A percentile compares a stretch with the other conserved stretches of the same genome.
phyloP scores from a whole-genome alignment of 2,329 filamentous ascomycete species.

The Ophiostoma sp. region DNA sequence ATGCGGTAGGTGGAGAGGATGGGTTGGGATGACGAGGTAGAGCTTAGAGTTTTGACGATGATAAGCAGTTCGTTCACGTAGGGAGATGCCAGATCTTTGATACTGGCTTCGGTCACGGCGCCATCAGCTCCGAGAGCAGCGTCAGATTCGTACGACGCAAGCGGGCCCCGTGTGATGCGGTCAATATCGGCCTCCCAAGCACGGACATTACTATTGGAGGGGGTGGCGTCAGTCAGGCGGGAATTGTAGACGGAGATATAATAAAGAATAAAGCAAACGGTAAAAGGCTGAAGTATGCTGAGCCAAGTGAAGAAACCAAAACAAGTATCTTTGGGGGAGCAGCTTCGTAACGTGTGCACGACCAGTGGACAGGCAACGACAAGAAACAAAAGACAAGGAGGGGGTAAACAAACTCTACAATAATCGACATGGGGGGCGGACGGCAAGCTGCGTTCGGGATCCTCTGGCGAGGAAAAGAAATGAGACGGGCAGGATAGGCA shows the following conservation, averaged over 20 bases:
- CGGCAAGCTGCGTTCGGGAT: conserved; percentile 18
- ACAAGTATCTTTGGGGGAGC: too few relatives aligned
- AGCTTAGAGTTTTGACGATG: conserved; percentile 66
- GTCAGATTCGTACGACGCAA: conserved; percentile 32
- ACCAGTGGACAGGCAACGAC: neutral
- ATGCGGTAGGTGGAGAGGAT: conserved; percentile 58
- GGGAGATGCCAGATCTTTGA: conserved; percentile 45
- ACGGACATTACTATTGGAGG: conserved; percentile 25
- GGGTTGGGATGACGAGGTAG: conserved; percentile 58
- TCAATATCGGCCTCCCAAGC: conserved; percentile 50
- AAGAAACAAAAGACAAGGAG: neutral
- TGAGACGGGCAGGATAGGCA: neutral
- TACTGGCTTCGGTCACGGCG: conserved; percentile 27
- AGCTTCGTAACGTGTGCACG: too few relatives aligned
- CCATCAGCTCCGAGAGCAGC: conserved; percentile 15
- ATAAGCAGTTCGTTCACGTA: conserved; percentile 58
- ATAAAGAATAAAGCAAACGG: neutral
- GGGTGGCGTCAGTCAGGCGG: neutral
- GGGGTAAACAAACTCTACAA: conserved; percentile 41
- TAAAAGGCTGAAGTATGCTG: too few relatives aligned
- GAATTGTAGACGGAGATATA: neutral
- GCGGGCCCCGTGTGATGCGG: conserved; percentile 49
- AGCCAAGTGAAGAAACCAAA: neutral
- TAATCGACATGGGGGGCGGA: conserved; percentile 39
- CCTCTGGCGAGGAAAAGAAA: neutral